A percentile compares a stretch with the other conserved stretches of the same genome.
These are phyloP conservation scores for Ganoderma resinaceum DNA, from an alignment of 1,284 basidiomycete species.

Conservation along the genomic window DNA sequence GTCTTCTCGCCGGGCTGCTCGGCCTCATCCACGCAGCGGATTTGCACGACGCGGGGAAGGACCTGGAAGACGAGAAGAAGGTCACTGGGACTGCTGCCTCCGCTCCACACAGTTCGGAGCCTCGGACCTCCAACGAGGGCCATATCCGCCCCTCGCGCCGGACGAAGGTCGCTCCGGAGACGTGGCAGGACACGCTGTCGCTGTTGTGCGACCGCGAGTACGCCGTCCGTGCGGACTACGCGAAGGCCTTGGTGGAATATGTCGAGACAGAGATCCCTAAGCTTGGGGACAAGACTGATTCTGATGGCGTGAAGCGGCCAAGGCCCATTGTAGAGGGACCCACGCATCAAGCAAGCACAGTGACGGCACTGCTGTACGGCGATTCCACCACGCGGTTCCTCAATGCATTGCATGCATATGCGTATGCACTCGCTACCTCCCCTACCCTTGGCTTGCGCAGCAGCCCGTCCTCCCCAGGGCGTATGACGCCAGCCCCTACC, in stretches of 20 bases:
- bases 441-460: conserved; percentile 58
- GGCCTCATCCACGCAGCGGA: conserved; percentile 78
- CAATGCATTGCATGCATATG: conserved; percentile 78
- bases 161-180: conserved; percentile 79
- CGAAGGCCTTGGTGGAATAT: conserved; percentile 75
- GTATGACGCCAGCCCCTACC: conserved; percentile 24
- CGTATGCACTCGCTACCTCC: conserved; percentile 81
- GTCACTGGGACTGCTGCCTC: conserved; percentile 32
- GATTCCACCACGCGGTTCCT: conserved; percentile 75
- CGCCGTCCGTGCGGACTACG: conserved; percentile 79
- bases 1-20: conserved; percentile 73
- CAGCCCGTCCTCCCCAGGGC: conserved; percentile 47
- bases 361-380: conserved; percentile 62
- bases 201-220: conserved; percentile 82
- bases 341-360: conserved; percentile 51
- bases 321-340: conserved; percentile 53
- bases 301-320: conserved; percentile 51
- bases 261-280: conserved; percentile 78
- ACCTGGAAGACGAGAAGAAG: conserved; percentile 40
- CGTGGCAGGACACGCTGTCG: conserved; percentile 89
- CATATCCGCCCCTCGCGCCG: conserved; percentile 56
- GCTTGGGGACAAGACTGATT: conserved; percentile 54
- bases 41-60: conserved; percentile 45
- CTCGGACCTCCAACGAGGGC: conserved; percentile 23
- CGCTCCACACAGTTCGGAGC: conserved; percentile 23